Conservation (phyloP, 2,329 filamentous ascomycete species). For the Westerdykella sp. region DNA sequence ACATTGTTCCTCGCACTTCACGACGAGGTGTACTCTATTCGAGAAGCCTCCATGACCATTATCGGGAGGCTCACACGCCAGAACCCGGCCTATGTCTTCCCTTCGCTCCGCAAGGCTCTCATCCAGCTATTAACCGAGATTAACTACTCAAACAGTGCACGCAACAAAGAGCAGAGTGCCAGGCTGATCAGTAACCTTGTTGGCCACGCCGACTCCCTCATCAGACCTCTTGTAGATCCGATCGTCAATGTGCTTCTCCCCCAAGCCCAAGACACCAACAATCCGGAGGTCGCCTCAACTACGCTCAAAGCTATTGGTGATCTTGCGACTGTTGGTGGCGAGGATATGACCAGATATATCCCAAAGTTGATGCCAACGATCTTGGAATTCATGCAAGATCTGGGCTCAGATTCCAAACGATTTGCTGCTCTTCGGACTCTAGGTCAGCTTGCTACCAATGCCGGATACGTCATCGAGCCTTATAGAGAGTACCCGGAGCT, state of each 20-base stretch:
- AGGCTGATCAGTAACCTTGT: slow-evolving; percentile 89
- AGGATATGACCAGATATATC: slow-evolving; percentile 89
- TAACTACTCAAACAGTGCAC: slow-evolving; percentile 87
- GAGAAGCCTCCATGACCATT: slow-evolving; percentile 92
- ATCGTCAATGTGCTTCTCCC: slow-evolving; percentile 94
- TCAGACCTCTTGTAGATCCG: slow-evolving; percentile 93
- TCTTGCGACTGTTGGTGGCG: slow-evolving; percentile 85
- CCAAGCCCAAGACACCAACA: slow-evolving; percentile 71
- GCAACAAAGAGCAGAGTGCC: slow-evolving; percentile 94
- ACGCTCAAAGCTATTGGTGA: slow-evolving; percentile 95
- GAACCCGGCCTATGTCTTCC: slow-evolving; percentile 97
- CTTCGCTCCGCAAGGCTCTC: slow-evolving; percentile 86
- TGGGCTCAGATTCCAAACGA: slow-evolving; percentile 82
- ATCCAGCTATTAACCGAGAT: slow-evolving; percentile 95
- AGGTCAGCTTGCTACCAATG: slow-evolving; percentile 89
- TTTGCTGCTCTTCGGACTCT: slow-evolving; percentile 87
- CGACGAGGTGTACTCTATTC: slow-evolving; percentile 85
- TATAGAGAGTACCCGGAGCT: slow-evolving; percentile 94
- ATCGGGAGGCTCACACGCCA: slow-evolving; percentile 86
- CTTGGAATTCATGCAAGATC: slow-evolving; percentile 86
- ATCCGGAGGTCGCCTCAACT: slow-evolving; percentile 83
- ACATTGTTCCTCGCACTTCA: slow-evolving; percentile 93
- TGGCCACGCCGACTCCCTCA: slow-evolving; percentile 83
- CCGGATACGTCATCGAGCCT: slow-evolving; percentile 93
- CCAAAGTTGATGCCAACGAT: slow-evolving; percentile 91